phyloP scores from a whole-genome alignment of 805 yeast genomes.

The Kodamaea kaohsiungensis region DNA sequence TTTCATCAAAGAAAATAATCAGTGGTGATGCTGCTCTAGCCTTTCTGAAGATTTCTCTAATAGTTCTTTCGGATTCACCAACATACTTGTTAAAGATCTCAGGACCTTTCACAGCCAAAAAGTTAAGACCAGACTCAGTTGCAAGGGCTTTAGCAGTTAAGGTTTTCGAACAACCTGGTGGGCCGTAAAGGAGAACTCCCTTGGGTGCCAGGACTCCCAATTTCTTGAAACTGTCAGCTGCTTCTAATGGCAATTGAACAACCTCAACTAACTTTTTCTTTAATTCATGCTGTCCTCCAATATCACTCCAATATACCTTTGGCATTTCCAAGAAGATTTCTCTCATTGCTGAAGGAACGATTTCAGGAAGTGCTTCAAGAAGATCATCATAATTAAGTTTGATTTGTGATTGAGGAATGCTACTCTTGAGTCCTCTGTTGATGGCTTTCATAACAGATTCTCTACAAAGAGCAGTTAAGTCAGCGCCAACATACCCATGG shows the following conservation, averaged over 20 bases:
- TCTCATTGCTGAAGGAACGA: slow-evolving; percentile 95
- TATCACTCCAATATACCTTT: slow-evolving; percentile 88
- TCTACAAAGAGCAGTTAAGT: slow-evolving; percentile 79
- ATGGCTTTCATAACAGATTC: slow-evolving; percentile 88
- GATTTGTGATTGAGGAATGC: slow-evolving; percentile 34
- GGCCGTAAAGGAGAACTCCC: slow-evolving; percentile 92
- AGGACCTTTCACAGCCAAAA: slow-evolving; percentile 95
- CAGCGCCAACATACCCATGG: slow-evolving; percentile 98
- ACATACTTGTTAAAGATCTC: slow-evolving; percentile 93
- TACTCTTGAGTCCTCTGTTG: slow-evolving; percentile 50
- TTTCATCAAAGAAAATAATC: slow-evolving; percentile 93
- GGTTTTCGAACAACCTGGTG: slow-evolving; percentile 98
- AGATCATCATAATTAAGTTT: slow-evolving; percentile 58
- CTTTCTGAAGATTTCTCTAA: slow-evolving; percentile 89
- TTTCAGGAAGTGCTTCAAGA: slow-evolving; percentile 70
- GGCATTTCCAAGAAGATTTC: slow-evolving; percentile 95
- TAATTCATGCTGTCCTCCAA: slow-evolving; percentile 89
- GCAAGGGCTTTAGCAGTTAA: slow-evolving; percentile 94
- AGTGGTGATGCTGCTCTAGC: slow-evolving; percentile 96
- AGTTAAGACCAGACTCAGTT: slow-evolving; percentile 91
- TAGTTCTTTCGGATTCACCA: slow-evolving; percentile 91
- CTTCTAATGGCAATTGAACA: slow-evolving; percentile 87
- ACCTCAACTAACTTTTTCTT: slow-evolving; percentile 84
- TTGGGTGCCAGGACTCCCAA: slow-evolving; percentile 90
- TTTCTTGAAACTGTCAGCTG: slow-evolving; percentile 69